A percentile compares a stretch with the other conserved stretches of the same genome.
Conservation (phyloP, 768 basidiomycete species). For the Mrakia blollopis region DNA sequence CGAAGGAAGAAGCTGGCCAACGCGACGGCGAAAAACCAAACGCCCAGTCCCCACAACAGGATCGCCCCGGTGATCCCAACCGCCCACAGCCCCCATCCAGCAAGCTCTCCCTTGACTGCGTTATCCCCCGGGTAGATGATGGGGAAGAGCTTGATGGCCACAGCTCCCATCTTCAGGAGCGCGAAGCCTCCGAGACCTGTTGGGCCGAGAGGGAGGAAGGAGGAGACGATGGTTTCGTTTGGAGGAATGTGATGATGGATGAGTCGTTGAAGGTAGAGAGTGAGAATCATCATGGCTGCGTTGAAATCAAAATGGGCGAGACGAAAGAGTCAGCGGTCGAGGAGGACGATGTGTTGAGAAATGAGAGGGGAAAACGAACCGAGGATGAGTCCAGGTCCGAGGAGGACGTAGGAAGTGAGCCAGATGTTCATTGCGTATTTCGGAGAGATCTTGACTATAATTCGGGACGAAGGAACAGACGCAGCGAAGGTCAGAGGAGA, state of each 20-base stretch:
- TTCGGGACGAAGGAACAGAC: neutral
- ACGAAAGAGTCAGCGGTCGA: neutral
- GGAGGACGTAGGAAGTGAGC: neutral
- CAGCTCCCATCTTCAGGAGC: constrained; percentile 32
- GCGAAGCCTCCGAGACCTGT: constrained; percentile 34
- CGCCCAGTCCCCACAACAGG: constrained; percentile 33
- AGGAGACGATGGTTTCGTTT: constrained; percentile 34
- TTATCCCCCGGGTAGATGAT: neutral
- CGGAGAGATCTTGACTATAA: constrained; percentile 18
- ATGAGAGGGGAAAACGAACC: neutral
- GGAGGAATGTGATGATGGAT: constrained; percentile 35
- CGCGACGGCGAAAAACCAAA: constrained; percentile 34
- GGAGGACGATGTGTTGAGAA: neutral
- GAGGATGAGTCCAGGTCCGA: neutral
- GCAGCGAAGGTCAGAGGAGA: neutral
- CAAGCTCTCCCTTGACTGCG: constrained; percentile 10
- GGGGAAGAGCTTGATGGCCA: constrained; percentile 32
- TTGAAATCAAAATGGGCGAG: too few relatives aligned
- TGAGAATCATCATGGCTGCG: constrained; percentile 30
- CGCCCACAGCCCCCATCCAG: constrained; percentile 30
- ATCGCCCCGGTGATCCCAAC: constrained; percentile 29
- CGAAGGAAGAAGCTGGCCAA: constrained; percentile 26
- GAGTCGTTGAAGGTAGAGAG: constrained; percentile 33
- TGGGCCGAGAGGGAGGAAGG: constrained; percentile 35
- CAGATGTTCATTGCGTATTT: constrained; percentile 30